phyloP scores from a whole-genome alignment of 202 grass and related monocot genomes.

The Hordeum pubiflorum region DNA sequence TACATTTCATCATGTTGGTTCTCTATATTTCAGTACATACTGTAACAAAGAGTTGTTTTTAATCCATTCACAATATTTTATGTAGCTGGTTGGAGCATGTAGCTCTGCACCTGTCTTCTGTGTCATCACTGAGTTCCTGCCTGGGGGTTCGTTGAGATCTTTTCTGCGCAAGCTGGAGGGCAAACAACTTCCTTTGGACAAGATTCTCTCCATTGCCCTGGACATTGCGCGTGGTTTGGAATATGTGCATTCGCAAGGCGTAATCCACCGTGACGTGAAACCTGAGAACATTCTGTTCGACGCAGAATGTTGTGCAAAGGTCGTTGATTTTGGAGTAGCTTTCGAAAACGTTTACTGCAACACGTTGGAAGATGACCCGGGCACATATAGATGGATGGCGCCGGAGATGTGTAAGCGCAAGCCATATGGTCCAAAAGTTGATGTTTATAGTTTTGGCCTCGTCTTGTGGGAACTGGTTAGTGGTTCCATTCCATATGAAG shows the following conservation, averaged over 20 bases:
- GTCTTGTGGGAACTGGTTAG: slow-evolving; percentile 79
- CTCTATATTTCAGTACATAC: neutral
- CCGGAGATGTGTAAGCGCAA: slow-evolving; percentile 93
- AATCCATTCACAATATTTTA: slow-evolving; percentile 29
- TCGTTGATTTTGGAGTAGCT: slow-evolving; percentile 90
- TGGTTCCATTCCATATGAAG: slow-evolving; percentile 72
- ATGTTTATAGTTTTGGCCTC: slow-evolving; percentile 92
- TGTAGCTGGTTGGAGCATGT: slow-evolving; percentile 76
- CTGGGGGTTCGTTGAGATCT: slow-evolving; percentile 71
- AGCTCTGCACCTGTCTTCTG: slow-evolving; percentile 74
- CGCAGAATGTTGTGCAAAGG: slow-evolving; percentile 59
- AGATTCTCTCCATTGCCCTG: slow-evolving; percentile 57
- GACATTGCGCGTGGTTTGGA: slow-evolving; percentile 73
- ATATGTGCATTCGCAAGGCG: slow-evolving; percentile 82
- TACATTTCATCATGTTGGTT: neutral
- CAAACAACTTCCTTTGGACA: slow-evolving; percentile 55
- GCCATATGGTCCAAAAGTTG: slow-evolving; percentile 67
- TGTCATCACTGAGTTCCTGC: slow-evolving; percentile 84
- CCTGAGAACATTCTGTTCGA: slow-evolving; percentile 94
- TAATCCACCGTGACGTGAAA: slow-evolving; percentile 89
- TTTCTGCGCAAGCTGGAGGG: slow-evolving; percentile 67
- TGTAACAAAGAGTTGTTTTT: neutral
- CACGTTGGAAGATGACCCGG: slow-evolving; percentile 59
- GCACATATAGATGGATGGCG: slow-evolving; percentile 97
- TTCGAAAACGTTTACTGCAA: slow-evolving; percentile 58